Percentiles rank a stretch among this genome's conserved stretches.
Conservation (phyloP, 805 yeast genomes). For the Isabelozyma heimii region DNA sequence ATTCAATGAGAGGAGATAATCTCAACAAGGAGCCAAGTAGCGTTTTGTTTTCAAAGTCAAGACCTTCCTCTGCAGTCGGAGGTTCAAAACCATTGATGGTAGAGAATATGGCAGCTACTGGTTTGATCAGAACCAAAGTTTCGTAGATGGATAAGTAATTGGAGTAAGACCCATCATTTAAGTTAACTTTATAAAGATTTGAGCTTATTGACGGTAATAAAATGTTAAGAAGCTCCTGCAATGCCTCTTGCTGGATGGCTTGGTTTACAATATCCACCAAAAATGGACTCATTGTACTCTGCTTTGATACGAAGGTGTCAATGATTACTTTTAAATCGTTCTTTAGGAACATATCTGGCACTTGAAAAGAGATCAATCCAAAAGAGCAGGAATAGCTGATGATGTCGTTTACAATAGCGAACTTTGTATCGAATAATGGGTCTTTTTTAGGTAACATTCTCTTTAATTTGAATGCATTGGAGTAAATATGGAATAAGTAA, state of each 20-base stretch:
- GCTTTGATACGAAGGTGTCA: constrained; percentile 19
- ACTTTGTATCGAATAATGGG: constrained; percentile 32
- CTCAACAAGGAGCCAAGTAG: constrained; percentile 75
- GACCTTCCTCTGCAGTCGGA: constrained; percentile 39
- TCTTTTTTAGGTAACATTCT: constrained; percentile 44
- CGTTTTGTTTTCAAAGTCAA: constrained; percentile 57
- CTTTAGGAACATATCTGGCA: constrained; percentile 58
- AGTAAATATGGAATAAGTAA: constrained; percentile 48
- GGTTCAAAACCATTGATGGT: constrained; percentile 54
- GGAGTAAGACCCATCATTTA: constrained; percentile 51
- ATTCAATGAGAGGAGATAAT: constrained; percentile 66
- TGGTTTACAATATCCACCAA: constrained; percentile 54
- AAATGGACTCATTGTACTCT: constrained; percentile 30
- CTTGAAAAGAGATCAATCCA: constrained; percentile 66
- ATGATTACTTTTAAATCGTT: constrained; percentile 31
- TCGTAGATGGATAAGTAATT: constrained; percentile 56
- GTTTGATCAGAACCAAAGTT: constrained; percentile 54
- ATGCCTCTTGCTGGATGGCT: constrained; percentile 64
- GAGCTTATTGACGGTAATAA: constrained; percentile 46
- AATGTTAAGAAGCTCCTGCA: constrained; percentile 56
- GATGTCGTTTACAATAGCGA: constrained; percentile 44
- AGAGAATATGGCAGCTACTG: constrained; percentile 60
- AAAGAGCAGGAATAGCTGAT: constrained; percentile 54
- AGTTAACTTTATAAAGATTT: constrained; percentile 36
- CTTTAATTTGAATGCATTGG: constrained; percentile 35